Evolutionary conservation across 2,329 filamentous ascomycete species (phyloP).

Genomic region (Colletotrichum sidae): DNA sequence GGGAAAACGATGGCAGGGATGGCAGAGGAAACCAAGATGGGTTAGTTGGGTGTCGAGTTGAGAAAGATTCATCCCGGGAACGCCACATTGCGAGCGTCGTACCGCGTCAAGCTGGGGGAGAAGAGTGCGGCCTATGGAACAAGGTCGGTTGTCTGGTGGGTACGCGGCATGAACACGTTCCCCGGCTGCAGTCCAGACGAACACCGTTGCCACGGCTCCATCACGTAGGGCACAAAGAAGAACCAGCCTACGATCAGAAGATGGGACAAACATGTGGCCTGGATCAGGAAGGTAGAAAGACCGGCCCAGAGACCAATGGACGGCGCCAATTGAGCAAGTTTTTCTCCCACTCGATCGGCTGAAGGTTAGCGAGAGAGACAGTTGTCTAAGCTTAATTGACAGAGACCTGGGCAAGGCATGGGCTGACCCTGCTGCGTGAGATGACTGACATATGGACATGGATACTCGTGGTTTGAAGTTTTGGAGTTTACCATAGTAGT

Average conservation of each 20-base stretch:
- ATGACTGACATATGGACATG: too few relatives aligned
- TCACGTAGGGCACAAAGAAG: not conserved
- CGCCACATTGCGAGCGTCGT: conserved; percentile 13
- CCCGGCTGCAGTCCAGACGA: not conserved
- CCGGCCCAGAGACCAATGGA: conserved; percentile 28
- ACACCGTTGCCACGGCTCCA: not conserved
- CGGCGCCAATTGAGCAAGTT: conserved; percentile 43
- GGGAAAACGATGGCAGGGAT: too few relatives aligned
- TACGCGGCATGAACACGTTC: not conserved
- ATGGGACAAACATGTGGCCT: not conserved
- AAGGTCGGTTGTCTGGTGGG: not conserved
- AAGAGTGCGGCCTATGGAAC: not conserved
- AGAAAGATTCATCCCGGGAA: not conserved
- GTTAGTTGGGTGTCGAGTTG: too few relatives aligned
- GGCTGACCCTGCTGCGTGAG: not conserved
- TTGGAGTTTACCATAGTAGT: not conserved
- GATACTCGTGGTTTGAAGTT: conserved; percentile 4
- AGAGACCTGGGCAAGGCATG: not conserved
- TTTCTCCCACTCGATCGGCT: conserved; percentile 8
- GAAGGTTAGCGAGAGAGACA: conserved; percentile 1
- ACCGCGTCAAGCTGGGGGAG: not conserved
- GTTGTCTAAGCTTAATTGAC: not conserved
- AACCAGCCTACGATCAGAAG: not conserved
- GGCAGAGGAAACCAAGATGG: too few relatives aligned
- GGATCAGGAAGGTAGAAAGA: conserved; percentile 8